A percentile compares a stretch with the other conserved stretches of the same genome.
Conservation (phyloP, 805 yeast genomes). For the Wickerhamomyces alni region DNA sequence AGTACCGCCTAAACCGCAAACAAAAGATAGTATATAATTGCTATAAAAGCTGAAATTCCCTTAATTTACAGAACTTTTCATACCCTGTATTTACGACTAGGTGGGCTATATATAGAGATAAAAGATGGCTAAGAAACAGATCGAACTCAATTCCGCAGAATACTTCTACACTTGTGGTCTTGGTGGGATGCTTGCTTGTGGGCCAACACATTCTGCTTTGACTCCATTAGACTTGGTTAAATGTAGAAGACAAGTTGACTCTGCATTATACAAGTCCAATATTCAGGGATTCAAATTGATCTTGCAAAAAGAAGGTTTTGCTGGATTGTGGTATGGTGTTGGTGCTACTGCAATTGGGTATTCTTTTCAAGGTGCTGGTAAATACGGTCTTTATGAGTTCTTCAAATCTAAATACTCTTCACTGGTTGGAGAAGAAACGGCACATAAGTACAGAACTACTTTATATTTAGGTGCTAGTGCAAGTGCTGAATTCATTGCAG, state of each 20-base stretch:
- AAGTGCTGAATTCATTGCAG: conserved; percentile 91
- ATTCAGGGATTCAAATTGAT: conserved; percentile 78
- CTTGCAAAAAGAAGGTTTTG: conserved; percentile 63
- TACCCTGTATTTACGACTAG: too few species aligned
- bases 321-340: conserved; percentile 77
- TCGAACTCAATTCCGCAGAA: conserved; percentile 31
- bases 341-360: conserved; percentile 93
- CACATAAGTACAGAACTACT: conserved; percentile 61
- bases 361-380: conserved; percentile 95
- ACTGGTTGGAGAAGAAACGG: conserved; percentile 55
- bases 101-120: background rate
- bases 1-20: too few species aligned
- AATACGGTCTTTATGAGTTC: conserved; percentile 90
- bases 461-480: conserved; percentile 84
- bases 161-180: conserved; percentile 53
- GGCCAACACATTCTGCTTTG: conserved; percentile 91
- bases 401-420: conserved; percentile 78
- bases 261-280: conserved; percentile 67
- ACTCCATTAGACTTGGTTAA: conserved; percentile 93
- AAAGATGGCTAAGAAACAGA: conserved; percentile 8
- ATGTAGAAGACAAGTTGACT: conserved; percentile 85
- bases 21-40: too few species aligned
- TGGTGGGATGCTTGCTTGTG: conserved; percentile 79
- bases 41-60: background rate
- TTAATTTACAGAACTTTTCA: too few species aligned